phyloP scores from a whole-genome alignment of 2,329 filamentous ascomycete genomes.

The Arthrobotrys sinensis region DNA sequence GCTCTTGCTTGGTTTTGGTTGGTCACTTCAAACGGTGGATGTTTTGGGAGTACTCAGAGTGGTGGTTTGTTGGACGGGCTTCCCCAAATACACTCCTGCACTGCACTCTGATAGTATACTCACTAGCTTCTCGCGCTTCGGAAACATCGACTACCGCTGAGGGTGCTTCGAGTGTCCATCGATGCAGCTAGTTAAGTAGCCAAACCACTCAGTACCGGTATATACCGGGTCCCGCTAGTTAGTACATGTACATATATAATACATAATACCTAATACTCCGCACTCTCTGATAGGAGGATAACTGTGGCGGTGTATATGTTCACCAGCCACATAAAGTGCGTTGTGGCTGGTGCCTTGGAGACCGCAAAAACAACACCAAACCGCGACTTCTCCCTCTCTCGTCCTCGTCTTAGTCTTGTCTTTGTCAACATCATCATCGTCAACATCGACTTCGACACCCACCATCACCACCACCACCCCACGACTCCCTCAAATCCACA shows the following conservation, averaged over 20 bases:
- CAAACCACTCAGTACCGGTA: neutral
- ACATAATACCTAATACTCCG: neutral
- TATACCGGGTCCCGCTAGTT: too few relatives aligned
- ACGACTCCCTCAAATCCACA: neutral
- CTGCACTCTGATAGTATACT: too few relatives aligned
- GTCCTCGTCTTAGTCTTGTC: neutral
- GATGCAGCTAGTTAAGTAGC: slow-evolving; percentile 3
- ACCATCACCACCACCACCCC: neutral
- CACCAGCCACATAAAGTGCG: slow-evolving; percentile 7
- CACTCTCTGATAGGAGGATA: neutral
- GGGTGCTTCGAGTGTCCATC: neutral
- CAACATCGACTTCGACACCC: slow-evolving; percentile 9
- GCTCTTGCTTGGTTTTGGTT: neutral
- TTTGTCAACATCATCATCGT: slow-evolving; percentile 20
- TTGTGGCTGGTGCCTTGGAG: slow-evolving; percentile 55
- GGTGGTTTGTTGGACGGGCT: slow-evolving; percentile 23
- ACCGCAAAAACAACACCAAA: slow-evolving; percentile 56
- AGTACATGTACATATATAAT: too few relatives aligned
- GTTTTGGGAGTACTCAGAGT: slow-evolving; percentile 1
- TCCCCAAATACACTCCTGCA: neutral
- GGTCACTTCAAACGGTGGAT: neutral
- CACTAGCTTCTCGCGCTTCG: slow-evolving; percentile 9
- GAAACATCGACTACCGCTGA: slow-evolving; percentile 2
- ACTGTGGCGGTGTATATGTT: neutral
- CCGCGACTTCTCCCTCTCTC: slow-evolving; percentile 19